These are phyloP conservation scores for Telopea speciosissima DNA, from an alignment of 177 flowering plant genomes.

Conservation along the genomic window DNA sequence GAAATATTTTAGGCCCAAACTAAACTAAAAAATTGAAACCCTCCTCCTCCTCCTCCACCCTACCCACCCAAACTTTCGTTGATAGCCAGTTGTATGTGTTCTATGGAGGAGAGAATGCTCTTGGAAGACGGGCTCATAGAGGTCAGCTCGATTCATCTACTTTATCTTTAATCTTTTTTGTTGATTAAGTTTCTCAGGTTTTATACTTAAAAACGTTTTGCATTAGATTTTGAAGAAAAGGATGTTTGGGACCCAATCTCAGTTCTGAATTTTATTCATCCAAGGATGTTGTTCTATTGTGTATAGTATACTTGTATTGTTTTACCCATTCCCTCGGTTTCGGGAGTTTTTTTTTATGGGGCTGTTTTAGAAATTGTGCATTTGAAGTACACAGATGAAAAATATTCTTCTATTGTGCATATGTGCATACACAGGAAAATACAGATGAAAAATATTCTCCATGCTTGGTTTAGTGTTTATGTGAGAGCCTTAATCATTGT, in stretches of 20 bases:
- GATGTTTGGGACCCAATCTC: too few species aligned
- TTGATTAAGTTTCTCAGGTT: background rate
- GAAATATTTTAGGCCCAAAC: too few species aligned
- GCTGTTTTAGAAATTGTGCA: background rate
- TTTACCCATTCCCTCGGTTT: too few species aligned
- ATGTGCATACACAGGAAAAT: background rate
- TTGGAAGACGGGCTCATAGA: constrained; percentile 47
- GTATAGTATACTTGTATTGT: too few species aligned
- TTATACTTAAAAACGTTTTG: too few species aligned
- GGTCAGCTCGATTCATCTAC: constrained; percentile 22
- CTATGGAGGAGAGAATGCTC: constrained; percentile 46
- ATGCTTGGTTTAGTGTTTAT: background rate
- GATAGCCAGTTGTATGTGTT: constrained; percentile 27
- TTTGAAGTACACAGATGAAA: too few species aligned
- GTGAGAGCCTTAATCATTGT: background rate
- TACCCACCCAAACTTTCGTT: background rate
- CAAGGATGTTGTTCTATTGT: too few species aligned
- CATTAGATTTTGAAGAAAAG: background rate
- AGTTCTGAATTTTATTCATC: too few species aligned
- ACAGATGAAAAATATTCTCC: too few species aligned
- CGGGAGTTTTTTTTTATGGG: background rate
- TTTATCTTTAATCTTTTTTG: background rate
- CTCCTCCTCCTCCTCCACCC: too few species aligned
- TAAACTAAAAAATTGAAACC: too few species aligned
- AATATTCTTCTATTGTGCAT: background rate